These are phyloP conservation scores for Fagus crenata DNA, from an alignment of 306 rosid species.

Conservation along the genomic window DNA sequence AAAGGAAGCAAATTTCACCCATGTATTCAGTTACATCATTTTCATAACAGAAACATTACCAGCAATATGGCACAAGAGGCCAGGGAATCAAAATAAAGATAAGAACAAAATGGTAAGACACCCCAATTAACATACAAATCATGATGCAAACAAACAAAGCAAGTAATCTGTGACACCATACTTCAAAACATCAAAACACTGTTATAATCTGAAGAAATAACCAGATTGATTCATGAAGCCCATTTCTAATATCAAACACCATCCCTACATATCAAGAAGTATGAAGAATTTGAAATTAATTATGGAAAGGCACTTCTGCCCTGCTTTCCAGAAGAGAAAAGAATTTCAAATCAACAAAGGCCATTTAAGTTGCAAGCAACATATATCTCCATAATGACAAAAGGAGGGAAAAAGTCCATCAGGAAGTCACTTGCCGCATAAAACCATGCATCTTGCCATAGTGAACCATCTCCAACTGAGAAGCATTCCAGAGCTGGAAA, in stretches of 20 bases:
- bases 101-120: neutral
- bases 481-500: constrained; percentile 95
- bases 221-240: neutral
- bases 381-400: constrained; percentile 1
- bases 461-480: constrained; percentile 91
- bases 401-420: constrained; percentile 2
- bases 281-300: neutral
- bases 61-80: neutral
- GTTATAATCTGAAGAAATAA: neutral
- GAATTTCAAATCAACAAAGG: neutral
- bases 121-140: neutral
- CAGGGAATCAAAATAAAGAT: constrained; percentile 1
- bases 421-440: constrained; percentile 65
- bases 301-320: neutral
- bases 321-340: neutral
- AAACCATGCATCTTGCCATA: constrained; percentile 96
- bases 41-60: neutral
- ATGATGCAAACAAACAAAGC: neutral
- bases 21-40: neutral
- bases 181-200: neutral
- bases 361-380: constrained; percentile 20
- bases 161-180: neutral
- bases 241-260: neutral
- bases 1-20: neutral
- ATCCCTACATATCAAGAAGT: neutral